Evolutionary conservation across 2,329 filamentous ascomycete species (phyloP).

Genomic region (Xylaria sp.): DNA sequence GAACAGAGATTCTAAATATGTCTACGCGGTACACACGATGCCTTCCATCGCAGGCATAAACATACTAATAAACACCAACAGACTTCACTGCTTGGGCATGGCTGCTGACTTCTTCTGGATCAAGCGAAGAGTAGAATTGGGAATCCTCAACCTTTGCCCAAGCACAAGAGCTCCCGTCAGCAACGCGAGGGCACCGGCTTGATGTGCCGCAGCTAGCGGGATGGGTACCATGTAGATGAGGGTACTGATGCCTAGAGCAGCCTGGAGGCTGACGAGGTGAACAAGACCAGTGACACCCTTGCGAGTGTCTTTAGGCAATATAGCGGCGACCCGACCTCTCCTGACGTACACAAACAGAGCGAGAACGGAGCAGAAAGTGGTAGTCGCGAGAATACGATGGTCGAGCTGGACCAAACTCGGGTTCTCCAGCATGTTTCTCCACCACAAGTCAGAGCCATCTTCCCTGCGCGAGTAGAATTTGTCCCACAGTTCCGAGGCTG

Average conservation of each 20-base stretch:
- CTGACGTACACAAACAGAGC: slow-evolving; percentile 84
- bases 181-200: slow-evolving; percentile 87
- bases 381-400: slow-evolving; percentile 90
- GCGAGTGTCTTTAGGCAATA: slow-evolving; percentile 71
- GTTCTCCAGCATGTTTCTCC: slow-evolving; percentile 98
- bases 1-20: slow-evolving; percentile 37
- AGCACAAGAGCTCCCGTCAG: slow-evolving; percentile 84
- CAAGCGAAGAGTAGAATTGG: slow-evolving; percentile 70
- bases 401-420: slow-evolving; percentile 95
- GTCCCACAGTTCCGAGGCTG: slow-evolving; percentile 84
- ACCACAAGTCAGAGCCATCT: slow-evolving; percentile 87
- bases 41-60: slow-evolving; percentile 13
- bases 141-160: slow-evolving; percentile 80
- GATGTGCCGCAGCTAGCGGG: slow-evolving; percentile 87
- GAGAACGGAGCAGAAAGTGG: slow-evolving; percentile 85
- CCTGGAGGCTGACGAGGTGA: slow-evolving; percentile 84
- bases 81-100: slow-evolving; percentile 37
- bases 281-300: slow-evolving; percentile 82
- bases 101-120: slow-evolving; percentile 62
- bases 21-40: slow-evolving; percentile 41
- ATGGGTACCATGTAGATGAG: slow-evolving; percentile 94
- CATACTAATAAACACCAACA: slow-evolving; percentile 2
- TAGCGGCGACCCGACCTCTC: slow-evolving; percentile 65
- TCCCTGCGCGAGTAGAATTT: slow-evolving; percentile 83
- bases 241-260: slow-evolving; percentile 86